Base-by-base conservation (phyloP, 2,329 filamentous ascomycete species). In the Cordyceps javanica region DNA sequence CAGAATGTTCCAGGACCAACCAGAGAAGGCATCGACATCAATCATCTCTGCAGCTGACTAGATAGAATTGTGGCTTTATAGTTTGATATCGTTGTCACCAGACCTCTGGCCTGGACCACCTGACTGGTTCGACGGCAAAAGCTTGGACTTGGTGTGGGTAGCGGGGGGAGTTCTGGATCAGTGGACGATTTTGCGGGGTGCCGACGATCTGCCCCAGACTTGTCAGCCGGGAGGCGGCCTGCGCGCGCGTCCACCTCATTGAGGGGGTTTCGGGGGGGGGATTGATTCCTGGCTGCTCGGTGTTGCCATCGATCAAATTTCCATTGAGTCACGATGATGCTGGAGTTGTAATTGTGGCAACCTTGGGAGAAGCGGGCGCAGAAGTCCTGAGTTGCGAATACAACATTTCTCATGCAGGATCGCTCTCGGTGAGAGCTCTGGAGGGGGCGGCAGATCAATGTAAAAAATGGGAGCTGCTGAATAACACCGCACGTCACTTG, bases 31-130 rank as follows among this genome's bases (percentile, higher is more conserved):
- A 39, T 25, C 34, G 16, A 30, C n/a, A 23, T 38, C 44, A 23
- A 13, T n/a, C 34, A 38, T 48, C 6, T 11, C 21, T 11, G 32
- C 42, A 28, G 34, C 42, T 48, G 28, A 28, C 41, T 46, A 28
- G 30, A 49, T 5, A 55, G 26, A 11, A 28, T 48, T 48, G 53
- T 56, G 53, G 53, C 53, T 56, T 56, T 56, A 56, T 56, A 56
- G 23, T 48, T 56, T 49, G 53, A 56, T 56, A 28, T 11, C 53
- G 16, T 48, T 23, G 53, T 56, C 53, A 56, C 42, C 53, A 56
- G 53, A 56, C 53, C 53, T 56, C 42, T 19, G 21, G 44, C n/a
- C 32, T 14, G 30, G 53, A 32, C 53, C 53, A 56, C 53, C 53
- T 56, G 53, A 56, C 53, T 56, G 53, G 53, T 14, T 32, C 53